Evolutionary conservation across 495 filamentous ascomycete species (phyloP).

Genomic region (Penicillium goetzii): DNA sequence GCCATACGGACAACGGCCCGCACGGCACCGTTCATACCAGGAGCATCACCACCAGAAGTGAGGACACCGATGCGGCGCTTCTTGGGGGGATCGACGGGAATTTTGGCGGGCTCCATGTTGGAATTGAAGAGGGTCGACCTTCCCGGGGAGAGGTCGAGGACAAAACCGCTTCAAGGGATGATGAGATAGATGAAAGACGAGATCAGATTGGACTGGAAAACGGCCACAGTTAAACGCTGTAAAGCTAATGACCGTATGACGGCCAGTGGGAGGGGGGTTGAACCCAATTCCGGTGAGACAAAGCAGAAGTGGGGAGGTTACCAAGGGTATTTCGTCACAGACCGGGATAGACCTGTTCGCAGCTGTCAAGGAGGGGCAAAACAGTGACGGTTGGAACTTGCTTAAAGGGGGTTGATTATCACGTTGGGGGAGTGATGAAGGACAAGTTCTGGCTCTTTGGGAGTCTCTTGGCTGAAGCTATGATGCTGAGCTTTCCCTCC

Average conservation of each 20-base stretch:
- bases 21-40: slow-evolving; percentile 96
- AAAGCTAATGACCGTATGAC: slow-evolving; percentile 21
- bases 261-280: slow-evolving; percentile 31
- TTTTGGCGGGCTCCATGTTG: slow-evolving; percentile 41
- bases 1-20: slow-evolving; percentile 93
- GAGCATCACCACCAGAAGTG: slow-evolving; percentile 96
- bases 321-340: slow-evolving; percentile 39
- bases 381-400: not conserved
- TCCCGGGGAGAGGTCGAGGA: slow-evolving; percentile 17
- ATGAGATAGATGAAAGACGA: slow-evolving; percentile 7
- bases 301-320: slow-evolving; percentile 45
- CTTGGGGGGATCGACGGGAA: slow-evolving; percentile 46
- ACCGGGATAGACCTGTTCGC: slow-evolving; percentile 13
- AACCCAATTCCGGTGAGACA: slow-evolving; percentile 50
- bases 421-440: not conserved
- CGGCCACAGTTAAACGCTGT: slow-evolving; percentile 18
- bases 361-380: not conserved
- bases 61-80: slow-evolving; percentile 90
- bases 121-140: slow-evolving; percentile 23
- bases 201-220: slow-evolving; percentile 16
- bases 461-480: not conserved
- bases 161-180: slow-evolving; percentile 14
- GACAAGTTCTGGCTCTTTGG: not conserved
- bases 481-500: not conserved
- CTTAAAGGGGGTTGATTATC: not conserved